Conservation (phyloP, 345 rosid genomes). For the Reutealis trisperma region DNA sequence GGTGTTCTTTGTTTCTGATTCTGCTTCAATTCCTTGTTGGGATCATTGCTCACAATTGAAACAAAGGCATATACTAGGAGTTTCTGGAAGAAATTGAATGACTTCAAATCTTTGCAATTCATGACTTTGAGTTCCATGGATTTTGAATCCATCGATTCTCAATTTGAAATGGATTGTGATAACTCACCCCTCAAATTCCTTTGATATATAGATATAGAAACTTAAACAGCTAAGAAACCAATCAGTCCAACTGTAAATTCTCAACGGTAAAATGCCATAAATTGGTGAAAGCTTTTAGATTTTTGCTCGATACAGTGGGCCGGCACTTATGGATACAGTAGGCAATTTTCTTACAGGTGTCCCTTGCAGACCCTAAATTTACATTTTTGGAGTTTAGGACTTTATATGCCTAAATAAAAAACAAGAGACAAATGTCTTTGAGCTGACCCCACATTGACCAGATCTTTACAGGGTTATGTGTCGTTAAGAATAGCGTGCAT, state of each 20-base stretch:
- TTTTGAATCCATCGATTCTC: slow-evolving; percentile 5
- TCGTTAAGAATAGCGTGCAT: too few relatives aligned
- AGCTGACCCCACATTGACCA: too few relatives aligned
- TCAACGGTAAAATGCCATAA: background rate
- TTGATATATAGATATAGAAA: background rate
- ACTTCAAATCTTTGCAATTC: slow-evolving; percentile 44
- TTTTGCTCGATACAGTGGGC: too few relatives aligned
- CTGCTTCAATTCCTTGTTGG: slow-evolving; percentile 26
- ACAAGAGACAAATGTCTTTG: too few relatives aligned
- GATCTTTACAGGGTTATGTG: too few relatives aligned
- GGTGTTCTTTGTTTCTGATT: slow-evolving; percentile 36
- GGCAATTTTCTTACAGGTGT: too few relatives aligned
- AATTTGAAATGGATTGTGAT: background rate
- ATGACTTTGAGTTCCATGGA: slow-evolving; percentile 42
- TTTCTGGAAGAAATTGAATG: slow-evolving; percentile 63
- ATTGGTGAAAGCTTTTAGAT: too few relatives aligned
- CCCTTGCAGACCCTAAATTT: too few relatives aligned
- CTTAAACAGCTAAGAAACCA: background rate
- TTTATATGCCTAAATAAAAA: too few relatives aligned
- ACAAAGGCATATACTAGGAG: slow-evolving; percentile 42
- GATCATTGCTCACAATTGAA: slow-evolving; percentile 35
- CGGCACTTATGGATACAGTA: too few relatives aligned
- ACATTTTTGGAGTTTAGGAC: too few relatives aligned
- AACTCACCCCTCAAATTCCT: background rate
- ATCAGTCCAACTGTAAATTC: background rate